phyloP scores from a whole-genome alignment of 2,329 filamentous ascomycete species.

The Fusarium cicatricum region DNA sequence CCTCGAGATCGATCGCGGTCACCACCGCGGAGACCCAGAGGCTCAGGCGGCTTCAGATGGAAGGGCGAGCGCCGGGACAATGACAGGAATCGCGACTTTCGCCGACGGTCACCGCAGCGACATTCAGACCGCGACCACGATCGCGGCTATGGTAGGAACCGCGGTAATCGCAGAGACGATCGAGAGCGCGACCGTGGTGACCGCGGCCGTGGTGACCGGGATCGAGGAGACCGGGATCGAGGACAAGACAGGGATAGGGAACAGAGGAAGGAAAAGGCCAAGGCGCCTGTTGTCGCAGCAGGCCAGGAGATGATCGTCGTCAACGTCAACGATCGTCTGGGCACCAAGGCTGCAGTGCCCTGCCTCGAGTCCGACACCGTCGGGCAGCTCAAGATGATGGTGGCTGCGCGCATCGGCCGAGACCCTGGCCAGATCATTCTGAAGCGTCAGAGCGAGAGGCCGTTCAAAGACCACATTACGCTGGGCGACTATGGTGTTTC shows the following conservation, averaged over 20 bases:
- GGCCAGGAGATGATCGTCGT: constrained; percentile 91
- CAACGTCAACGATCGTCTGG: constrained; percentile 91
- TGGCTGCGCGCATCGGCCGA: constrained; percentile 87
- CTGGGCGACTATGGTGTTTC: constrained; percentile 94
- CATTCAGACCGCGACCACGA: constrained; percentile 32
- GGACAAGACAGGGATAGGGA: constrained; percentile 22
- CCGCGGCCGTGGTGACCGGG: too few relatives aligned
- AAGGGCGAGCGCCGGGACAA: constrained; percentile 39
- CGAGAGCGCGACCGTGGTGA: constrained; percentile 36
- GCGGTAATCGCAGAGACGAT: constrained; percentile 34
- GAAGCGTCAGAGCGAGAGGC: constrained; percentile 89
- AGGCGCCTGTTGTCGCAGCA: constrained; percentile 41
- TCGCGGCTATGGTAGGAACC: constrained; percentile 29
- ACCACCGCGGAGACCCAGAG: constrained; percentile 32
- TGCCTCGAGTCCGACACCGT: constrained; percentile 87
- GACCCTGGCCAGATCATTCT: constrained; percentile 91
- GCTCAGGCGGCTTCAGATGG: constrained; percentile 39
- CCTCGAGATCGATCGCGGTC: constrained; percentile 39
- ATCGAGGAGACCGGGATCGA: constrained; percentile 21
- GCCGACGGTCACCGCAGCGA: constrained; percentile 36
- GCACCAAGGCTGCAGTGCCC: constrained; percentile 93
- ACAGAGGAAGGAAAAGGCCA: constrained; percentile 49
- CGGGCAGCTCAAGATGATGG: constrained; percentile 88
- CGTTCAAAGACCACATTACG: constrained; percentile 90
- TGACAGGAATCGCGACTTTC: constrained; percentile 36